These are phyloP conservation scores for Cadophora malorum DNA, from an alignment of 2,329 filamentous ascomycete species.

Conservation along the genomic window DNA sequence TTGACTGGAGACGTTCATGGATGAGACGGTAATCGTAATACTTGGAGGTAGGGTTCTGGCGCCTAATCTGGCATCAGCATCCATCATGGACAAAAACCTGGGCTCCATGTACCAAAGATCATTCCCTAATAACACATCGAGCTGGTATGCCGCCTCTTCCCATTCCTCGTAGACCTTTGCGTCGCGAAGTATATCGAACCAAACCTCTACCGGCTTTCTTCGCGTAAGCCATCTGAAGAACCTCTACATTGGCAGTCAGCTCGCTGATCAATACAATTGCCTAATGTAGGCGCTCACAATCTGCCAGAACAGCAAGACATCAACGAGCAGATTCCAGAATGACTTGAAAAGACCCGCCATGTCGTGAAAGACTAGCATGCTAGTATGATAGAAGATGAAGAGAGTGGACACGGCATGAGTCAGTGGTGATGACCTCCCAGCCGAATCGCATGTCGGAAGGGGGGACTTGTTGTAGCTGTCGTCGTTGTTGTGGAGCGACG, in stretches of 20 bases:
- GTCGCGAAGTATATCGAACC: constrained; percentile 68
- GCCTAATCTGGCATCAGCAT: constrained; percentile 57
- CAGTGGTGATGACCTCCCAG: background rate
- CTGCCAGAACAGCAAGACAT: constrained; percentile 37
- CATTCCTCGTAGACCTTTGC: constrained; percentile 82
- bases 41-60: constrained; percentile 79
- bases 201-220: constrained; percentile 68
- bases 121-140: constrained; percentile 82
- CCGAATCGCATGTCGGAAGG: background rate
- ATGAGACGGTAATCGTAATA: constrained; percentile 90
- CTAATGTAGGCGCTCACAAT: constrained; percentile 26
- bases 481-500: background rate
- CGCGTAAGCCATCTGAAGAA: constrained; percentile 70
- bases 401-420: background rate
- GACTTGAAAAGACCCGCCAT: constrained; percentile 46
- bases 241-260: constrained; percentile 57
- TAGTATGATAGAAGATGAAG: background rate
- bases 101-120: constrained; percentile 71
- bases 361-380: background rate
- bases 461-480: background rate
- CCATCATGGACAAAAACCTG: background rate
- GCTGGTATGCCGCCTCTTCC: constrained; percentile 80
- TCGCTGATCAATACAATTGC: background rate
- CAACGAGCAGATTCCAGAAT: constrained; percentile 60
- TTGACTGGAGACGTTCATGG: constrained; percentile 73